phyloP scores from a whole-genome alignment of 2,329 filamentous ascomycete species.

The Hypoxylon rubiginosum region DNA sequence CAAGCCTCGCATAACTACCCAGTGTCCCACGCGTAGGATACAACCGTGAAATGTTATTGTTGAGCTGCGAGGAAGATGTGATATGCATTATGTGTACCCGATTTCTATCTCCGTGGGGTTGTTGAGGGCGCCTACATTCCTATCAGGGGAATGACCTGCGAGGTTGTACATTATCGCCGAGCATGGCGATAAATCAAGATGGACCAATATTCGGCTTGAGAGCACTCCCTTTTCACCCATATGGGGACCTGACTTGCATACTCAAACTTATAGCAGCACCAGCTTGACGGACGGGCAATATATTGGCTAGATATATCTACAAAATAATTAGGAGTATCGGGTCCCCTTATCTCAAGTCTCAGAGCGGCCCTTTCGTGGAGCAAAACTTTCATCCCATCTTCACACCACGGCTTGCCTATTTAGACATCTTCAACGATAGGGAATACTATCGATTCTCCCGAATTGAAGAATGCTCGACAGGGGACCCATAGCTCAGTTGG shows the following conservation, averaged over 20 bases:
- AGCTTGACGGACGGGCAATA: neutral
- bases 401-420: neutral
- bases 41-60: neutral
- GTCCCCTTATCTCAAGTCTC: too few relatives aligned
- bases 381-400: neutral
- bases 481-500: neutral
- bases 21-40: neutral
- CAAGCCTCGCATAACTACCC: neutral
- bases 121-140: neutral
- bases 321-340: too few relatives aligned
- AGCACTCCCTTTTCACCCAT: constrained; percentile 16
- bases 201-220: neutral
- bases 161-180: neutral
- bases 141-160: neutral
- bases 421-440: neutral
- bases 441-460: neutral
- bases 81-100: neutral
- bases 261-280: constrained; percentile 1
- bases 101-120: neutral
- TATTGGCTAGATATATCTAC: neutral
- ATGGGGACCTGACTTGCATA: constrained; percentile 13
- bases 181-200: neutral
- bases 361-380: too few relatives aligned
- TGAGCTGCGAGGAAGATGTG: neutral
- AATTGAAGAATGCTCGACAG: neutral